Evolutionary conservation across 805 yeast genomes (phyloP), one percentile per base, ranked within the genome.

Genomic region (baker's yeast (Saccharomyces cerevisiae)): DNA sequence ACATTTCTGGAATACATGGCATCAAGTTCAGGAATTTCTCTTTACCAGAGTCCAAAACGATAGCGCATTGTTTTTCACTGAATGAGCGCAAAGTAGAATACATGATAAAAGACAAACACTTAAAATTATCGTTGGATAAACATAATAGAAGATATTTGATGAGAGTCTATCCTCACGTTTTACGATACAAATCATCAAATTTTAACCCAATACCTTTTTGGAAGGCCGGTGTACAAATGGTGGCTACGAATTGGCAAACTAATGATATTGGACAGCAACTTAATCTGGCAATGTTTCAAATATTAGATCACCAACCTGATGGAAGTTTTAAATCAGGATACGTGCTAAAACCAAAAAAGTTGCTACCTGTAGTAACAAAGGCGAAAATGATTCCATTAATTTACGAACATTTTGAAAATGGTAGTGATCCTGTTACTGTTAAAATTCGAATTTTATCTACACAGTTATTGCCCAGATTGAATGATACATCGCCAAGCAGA

Each of bases 191-290:
- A 51, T 89, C 97, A 1, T 77, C 87, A 2, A 94, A 94, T 64
- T 91, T 89, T 65, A 79, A 79, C 47, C 98, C 99, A 0, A 70
- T 88, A 1, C 68, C 70, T 0, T 89, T 81, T 64, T 94, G 99
- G 99, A 76, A 76, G 50, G 73, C 79, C 49, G 99, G 99, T 0
- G 85, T 79, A 10, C 99, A 94, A 65, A 81, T 94, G 89, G 98
- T 88, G 4, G 98, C 99, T 0, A 84, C 96, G 0, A 94, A 92
- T 66, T 92, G 97, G 97, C 99, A 92, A 69, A 85, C 94, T 0
- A 85, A 81, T 66, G 99, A 94, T 65, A 55, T 82, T 17, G 97
- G 97, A 0, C 92, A 91, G 65, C 96, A 90, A 65, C 63, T 94
- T 10, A 91, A 90, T 67, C 87, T 87, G 57, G 88, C 96, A 3